A percentile compares a stretch with the other conserved stretches of the same genome.
These are phyloP conservation scores for Prunus dulcis DNA, from an alignment of 306 rosid species.

Conservation along the genomic window DNA sequence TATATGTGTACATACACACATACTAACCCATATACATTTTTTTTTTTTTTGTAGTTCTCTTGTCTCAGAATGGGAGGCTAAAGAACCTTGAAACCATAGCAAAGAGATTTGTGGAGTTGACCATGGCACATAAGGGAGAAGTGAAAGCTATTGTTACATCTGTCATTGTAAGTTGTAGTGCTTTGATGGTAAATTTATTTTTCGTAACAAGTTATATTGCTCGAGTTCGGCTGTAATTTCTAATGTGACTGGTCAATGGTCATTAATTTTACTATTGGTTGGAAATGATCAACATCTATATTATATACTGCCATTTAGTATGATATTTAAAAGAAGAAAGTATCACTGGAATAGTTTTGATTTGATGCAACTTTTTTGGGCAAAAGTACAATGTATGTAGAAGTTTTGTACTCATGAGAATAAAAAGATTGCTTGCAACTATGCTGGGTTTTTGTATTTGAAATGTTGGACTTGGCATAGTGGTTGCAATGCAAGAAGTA, in stretches of 20 bases:
- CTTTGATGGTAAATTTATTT: not conserved
- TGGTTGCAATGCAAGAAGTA: not conserved
- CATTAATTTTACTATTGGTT: not conserved
- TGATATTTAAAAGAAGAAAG: not conserved
- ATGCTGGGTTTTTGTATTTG: not conserved
- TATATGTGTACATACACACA: not conserved
- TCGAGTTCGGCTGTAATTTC: not conserved
- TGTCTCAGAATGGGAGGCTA: conserved; percentile 83
- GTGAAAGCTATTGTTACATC: conserved; percentile 81
- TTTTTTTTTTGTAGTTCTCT: conserved; percentile 40
- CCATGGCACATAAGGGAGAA: conserved; percentile 91
- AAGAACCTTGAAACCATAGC: conserved; percentile 58
- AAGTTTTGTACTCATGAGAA: not conserved
- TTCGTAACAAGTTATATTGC: not conserved
- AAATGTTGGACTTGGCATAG: not conserved
- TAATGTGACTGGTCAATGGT: not conserved
- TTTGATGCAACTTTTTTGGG: conserved; percentile 2
- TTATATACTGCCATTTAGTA: not conserved
- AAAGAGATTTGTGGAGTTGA: conserved; percentile 69
- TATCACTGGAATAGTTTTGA: not conserved
- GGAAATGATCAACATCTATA: not conserved
- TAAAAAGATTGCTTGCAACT: not conserved
- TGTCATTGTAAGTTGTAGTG: conserved; percentile 65
- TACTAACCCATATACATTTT: not conserved
- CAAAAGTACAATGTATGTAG: too few species aligned